Conservation (phyloP, 2,329 filamentous ascomycete genomes). For the Botrytis byssoidea region DNA sequence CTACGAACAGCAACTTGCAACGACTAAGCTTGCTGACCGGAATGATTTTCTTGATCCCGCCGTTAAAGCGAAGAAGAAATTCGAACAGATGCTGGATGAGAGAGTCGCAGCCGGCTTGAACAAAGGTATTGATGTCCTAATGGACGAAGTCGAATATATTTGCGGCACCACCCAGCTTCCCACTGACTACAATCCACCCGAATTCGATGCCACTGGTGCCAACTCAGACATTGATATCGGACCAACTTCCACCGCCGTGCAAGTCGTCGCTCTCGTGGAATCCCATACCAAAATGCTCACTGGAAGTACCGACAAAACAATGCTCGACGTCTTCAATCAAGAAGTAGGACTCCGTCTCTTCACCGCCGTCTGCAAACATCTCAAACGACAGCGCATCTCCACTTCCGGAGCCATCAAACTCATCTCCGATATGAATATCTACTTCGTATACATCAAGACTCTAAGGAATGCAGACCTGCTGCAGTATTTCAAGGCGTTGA, state of each 20-base stretch:
- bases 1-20: slow-evolving; percentile 90
- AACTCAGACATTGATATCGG: slow-evolving; percentile 56
- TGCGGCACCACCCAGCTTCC: slow-evolving; percentile 83
- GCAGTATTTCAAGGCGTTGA: slow-evolving; percentile 85
- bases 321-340: slow-evolving; percentile 97
- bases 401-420: slow-evolving; percentile 86
- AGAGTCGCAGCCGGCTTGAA: slow-evolving; percentile 93
- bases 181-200: slow-evolving; percentile 80
- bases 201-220: slow-evolving; percentile 37
- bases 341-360: slow-evolving; percentile 94
- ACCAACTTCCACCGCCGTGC: slow-evolving; percentile 73
- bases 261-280: slow-evolving; percentile 80
- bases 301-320: slow-evolving; percentile 95
- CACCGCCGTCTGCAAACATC: slow-evolving; percentile 88
- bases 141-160: slow-evolving; percentile 97
- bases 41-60: slow-evolving; percentile 94
- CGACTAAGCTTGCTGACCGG: slow-evolving; percentile 78
- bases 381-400: slow-evolving; percentile 92
- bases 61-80: slow-evolving; percentile 93
- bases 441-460: slow-evolving; percentile 78
- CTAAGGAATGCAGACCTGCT: slow-evolving; percentile 81
- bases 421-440: slow-evolving; percentile 95
- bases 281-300: slow-evolving; percentile 90
- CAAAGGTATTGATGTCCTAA: slow-evolving; percentile 96
- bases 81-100: slow-evolving; percentile 98